Base-by-base conservation (phyloP, 163 green algal genomes). In the Prototheca cutis region DNA sequence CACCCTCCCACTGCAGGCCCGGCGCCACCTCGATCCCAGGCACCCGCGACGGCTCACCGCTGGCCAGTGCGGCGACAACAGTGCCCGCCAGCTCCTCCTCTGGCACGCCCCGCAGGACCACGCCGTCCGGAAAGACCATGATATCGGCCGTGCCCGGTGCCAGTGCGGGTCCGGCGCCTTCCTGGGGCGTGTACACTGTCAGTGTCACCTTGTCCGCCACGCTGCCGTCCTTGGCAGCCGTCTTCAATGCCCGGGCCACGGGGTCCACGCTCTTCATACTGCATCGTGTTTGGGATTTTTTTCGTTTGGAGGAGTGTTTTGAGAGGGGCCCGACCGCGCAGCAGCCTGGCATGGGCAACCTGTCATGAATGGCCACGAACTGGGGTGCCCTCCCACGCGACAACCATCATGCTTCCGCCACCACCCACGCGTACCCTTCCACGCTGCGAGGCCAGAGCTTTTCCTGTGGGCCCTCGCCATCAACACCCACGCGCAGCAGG, bases 141-240 rank as follows among this genome's bases (percentile, higher is more conserved):
- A 45, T 30, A 19, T 67, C 61, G 17, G 30, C 25, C 4, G 34
- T 57, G 30, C 52, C 61, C 2, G 49, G 27, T 0, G 7, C 36
- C 34, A 55, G 36, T 45, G 36, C 10, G 10, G 36, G 13, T 8
- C 10, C 36, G 10, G 8, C 10, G 36, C n/a, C n/a, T n/a, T n/a
- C 3, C 28, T 55, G 39, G 36, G 30, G 27, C 33, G 59, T 51
- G 6, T 36, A 66, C 3, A 39, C 60, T 18, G 60, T 60, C 15
- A 66, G 28, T 33, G 52, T 58, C 31, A 65, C 58, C 32, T 57
- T 57, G 25, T 36, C 40, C 48, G n/a, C 30, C 6, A 40, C 27
- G 3, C 48, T 51, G 4, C 47, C 59, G 10, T 58, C 60, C 51
- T 66, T 66, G 36, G 51, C 34, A 6, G 60, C 60, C 2, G 28